Evolutionary conservation across 2,329 filamentous ascomycete genomes (phyloP), one percentile per base, ranked within the genome.

Genomic region (Boeremia exigua): DNA sequence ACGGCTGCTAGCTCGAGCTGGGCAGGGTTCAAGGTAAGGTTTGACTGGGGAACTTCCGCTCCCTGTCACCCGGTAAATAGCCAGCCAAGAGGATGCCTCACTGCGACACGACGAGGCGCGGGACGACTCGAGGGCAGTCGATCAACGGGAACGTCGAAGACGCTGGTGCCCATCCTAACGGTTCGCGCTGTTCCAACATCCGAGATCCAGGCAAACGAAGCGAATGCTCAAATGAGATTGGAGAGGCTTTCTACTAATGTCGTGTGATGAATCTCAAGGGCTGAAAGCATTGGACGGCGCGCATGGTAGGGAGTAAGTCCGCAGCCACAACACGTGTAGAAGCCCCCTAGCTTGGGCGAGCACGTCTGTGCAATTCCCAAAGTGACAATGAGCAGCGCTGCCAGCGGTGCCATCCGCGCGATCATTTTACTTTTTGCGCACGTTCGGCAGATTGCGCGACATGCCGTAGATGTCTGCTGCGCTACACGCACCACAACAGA

Each of bases 291-390:
- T 47, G 42, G 46, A 25, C 28, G 48, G 34, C 29, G 17, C 33
- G 27, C 25, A 19, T 47, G 30, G 47, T 46, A 51, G 51, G 54
- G 37, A 58, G 37, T 32, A 52, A 39, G 38, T 43, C 36, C 49
- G 48, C 55, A 56, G 57, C 62, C 61, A 63, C 63, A 23, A 23
- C 62, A 67, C 61, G 60, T 66, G 63, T 56, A 48, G 55, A 61
- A 43, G 30, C 50, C 40, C 40, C 56, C 59, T 54, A 42, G 46
- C 48, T 42, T 48, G 49, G 54, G 52, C 56, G 45, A 46, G 42
- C 45, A 39, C 53, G 59, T 58, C 60, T 59, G 60, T 60, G 58
- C 60, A 59, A 45, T 30, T 38, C 62, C 54, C 30, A 55, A 57
- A 50, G 42, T 36, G 59, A 52, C 53, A 49, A 48, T 47, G 58